These are phyloP conservation scores for Perkinsus chesapeaki DNA, from an alignment of 169 alveolate species.

Conservation along the genomic window DNA sequence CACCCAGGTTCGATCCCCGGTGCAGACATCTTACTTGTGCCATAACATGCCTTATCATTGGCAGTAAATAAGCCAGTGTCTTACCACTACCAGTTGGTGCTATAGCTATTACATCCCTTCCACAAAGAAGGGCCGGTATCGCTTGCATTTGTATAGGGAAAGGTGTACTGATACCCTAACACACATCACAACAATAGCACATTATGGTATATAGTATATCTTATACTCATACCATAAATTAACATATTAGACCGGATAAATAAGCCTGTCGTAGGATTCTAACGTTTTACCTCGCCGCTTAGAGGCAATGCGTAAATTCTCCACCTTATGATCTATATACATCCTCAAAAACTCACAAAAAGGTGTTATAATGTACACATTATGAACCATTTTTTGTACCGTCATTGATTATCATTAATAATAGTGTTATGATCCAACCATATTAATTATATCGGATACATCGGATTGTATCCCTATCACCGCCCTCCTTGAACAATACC, in stretches of 20 bases:
- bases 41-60: conserved; percentile 86
- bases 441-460: neutral
- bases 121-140: conserved; percentile 86
- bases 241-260: too few species aligned
- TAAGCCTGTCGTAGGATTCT: too few species aligned
- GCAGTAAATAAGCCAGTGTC: conserved; percentile 95
- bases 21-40: conserved; percentile 68
- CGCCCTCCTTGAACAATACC: neutral
- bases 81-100: conserved; percentile 99
- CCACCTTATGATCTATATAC: too few species aligned
- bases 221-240: too few species aligned
- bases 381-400: too few species aligned
- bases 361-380: too few species aligned
- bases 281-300: too few species aligned
- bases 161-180: conserved; percentile 45
- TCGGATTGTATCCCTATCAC: too few species aligned
- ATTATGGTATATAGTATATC: too few species aligned
- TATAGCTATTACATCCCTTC: conserved; percentile 93
- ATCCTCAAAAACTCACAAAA: too few species aligned
- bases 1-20: conserved; percentile 63
- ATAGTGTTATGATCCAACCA: neutral
- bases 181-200: neutral
- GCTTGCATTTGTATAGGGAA: conserved; percentile 93
- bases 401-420: neutral
- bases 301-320: too few species aligned